Evolutionary conservation across 2,329 filamentous ascomycete species (phyloP).

Genomic region (Pseudomassariella vexata): DNA sequence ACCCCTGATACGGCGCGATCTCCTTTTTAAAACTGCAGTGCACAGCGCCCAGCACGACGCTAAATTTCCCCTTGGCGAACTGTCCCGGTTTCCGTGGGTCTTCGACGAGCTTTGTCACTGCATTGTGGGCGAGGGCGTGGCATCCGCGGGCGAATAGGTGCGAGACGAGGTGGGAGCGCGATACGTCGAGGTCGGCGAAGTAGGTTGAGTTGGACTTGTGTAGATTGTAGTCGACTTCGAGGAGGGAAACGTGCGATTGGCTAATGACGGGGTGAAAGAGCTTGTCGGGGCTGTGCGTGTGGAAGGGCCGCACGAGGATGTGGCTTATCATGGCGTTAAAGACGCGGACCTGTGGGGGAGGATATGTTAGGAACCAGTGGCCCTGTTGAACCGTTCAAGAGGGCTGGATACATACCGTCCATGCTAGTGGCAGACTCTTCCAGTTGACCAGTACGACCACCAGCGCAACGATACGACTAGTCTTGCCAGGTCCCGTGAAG

Average conservation of each 20-base stretch:
- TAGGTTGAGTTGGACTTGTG: slow-evolving; percentile 84
- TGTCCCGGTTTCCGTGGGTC: slow-evolving; percentile 37
- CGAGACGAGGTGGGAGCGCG: slow-evolving; percentile 74
- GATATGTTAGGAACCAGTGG: not conserved
- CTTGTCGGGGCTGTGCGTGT: slow-evolving; percentile 49
- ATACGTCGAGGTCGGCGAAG: slow-evolving; percentile 79
- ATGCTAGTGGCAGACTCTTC: slow-evolving; percentile 69
- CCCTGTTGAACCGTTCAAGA: not conserved
- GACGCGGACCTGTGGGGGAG: slow-evolving; percentile 56
- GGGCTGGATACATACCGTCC: slow-evolving; percentile 57
- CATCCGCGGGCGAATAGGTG: slow-evolving; percentile 59
- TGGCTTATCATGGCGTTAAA: slow-evolving; percentile 52
- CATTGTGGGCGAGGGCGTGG: slow-evolving; percentile 43
- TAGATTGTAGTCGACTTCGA: slow-evolving; percentile 82
- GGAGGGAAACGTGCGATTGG: slow-evolving; percentile 58
- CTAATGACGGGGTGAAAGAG: slow-evolving; percentile 70
- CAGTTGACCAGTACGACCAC: slow-evolving; percentile 58
- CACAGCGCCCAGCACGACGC: slow-evolving; percentile 66
- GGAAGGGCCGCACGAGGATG: slow-evolving; percentile 41
- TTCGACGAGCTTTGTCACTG: slow-evolving; percentile 41
- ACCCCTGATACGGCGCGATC: slow-evolving; percentile 62
- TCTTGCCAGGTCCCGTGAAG: slow-evolving; percentile 48
- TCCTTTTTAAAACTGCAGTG: slow-evolving; percentile 69
- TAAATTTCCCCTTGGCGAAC: slow-evolving; percentile 47
- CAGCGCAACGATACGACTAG: slow-evolving; percentile 46